Evolutionary conservation across 176 grass and related monocot species (phyloP).

Genomic region (Bolboschoenus planiculmis): DNA sequence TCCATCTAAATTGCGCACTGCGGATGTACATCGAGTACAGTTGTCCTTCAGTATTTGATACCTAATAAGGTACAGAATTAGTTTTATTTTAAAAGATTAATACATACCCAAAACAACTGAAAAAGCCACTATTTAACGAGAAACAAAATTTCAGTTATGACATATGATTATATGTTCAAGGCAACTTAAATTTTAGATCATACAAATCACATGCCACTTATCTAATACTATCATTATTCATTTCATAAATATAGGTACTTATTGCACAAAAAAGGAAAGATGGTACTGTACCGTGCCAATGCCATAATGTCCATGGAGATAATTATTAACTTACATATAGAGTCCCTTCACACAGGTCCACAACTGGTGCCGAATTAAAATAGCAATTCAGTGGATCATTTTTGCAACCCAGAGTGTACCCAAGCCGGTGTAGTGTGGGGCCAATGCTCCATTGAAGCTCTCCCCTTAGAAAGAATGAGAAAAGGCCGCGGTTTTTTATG

Average conservation of each 20-base stretch:
- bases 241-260: not conserved
- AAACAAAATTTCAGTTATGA: not conserved
- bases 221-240: not conserved
- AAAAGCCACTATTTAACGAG: not conserved
- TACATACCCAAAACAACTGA: not conserved
- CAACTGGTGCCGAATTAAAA: constrained; percentile 60
- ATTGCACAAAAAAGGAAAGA: not conserved
- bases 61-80: constrained; percentile 31
- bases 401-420: constrained; percentile 45
- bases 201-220: not conserved
- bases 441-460: constrained; percentile 58
- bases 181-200: not conserved
- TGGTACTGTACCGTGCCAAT: not conserved
- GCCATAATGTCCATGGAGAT: not conserved
- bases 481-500: constrained; percentile 55
- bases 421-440: constrained; percentile 32
- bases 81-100: not conserved
- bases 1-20: constrained; percentile 50
- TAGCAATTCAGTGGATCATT: constrained; percentile 45
- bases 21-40: constrained; percentile 75
- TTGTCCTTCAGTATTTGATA: constrained; percentile 61
- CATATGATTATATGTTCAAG: not conserved
- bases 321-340: constrained; percentile 56
- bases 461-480: constrained; percentile 34
- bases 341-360: constrained; percentile 54